These are phyloP conservation scores for Chenopodium album DNA, from an alignment of 148 eudicot genomes.

Conservation along the genomic window DNA sequence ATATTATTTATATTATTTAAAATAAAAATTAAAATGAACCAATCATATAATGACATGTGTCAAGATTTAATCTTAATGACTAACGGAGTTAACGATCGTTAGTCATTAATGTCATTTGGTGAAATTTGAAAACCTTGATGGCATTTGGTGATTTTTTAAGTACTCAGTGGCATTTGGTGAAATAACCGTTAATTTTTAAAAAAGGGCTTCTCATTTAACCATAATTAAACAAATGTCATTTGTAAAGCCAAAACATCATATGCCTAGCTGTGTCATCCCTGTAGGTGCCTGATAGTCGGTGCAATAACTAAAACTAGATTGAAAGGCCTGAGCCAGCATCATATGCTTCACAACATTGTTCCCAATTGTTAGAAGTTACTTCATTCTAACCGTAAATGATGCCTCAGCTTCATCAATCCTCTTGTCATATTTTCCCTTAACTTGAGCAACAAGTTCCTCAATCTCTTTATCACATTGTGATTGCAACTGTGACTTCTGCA, in stretches of 20 bases:
- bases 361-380: slow-evolving; percentile 48
- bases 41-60: too few species aligned
- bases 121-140: too few species aligned
- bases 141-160: too few species aligned
- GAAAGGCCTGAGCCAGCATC: slow-evolving; percentile 64
- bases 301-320: slow-evolving; percentile 39
- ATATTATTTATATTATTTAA: too few species aligned
- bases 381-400: slow-evolving; percentile 45
- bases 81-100: too few species aligned
- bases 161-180: too few species aligned
- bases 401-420: slow-evolving; percentile 57
- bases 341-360: slow-evolving; percentile 55
- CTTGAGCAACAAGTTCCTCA: slow-evolving; percentile 47
- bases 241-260: neutral
- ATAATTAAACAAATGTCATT: neutral
- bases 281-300: slow-evolving; percentile 41
- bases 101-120: too few species aligned
- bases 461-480: slow-evolving; percentile 68
- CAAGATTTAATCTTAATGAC: too few species aligned
- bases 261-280: slow-evolving; percentile 56
- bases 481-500: slow-evolving; percentile 55
- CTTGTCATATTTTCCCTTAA: slow-evolving; percentile 51
- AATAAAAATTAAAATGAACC: too few species aligned
- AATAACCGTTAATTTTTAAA: too few species aligned
- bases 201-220: neutral